Percentiles rank a stretch among this genome's conserved stretches.
Evolutionary conservation across 805 yeast species (phyloP).

Genomic region (Candida xiaguanensis): DNA sequence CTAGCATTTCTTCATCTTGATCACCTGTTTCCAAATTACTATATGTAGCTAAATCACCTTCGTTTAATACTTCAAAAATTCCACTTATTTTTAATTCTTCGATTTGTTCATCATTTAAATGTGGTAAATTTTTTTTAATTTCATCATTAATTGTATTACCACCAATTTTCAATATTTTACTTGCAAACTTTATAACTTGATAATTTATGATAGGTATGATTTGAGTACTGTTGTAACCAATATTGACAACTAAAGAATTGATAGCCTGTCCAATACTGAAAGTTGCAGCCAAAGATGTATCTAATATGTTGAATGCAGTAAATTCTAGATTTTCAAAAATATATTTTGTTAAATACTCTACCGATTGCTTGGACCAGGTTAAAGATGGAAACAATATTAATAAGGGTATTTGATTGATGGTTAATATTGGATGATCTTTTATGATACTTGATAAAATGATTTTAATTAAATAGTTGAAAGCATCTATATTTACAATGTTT

Average conservation of each 20-base stretch:
- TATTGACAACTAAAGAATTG: constrained; percentile 72
- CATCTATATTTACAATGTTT: constrained; percentile 61
- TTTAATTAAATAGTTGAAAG: constrained; percentile 61
- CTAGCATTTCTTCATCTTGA: constrained; percentile 58
- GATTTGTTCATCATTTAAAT: constrained; percentile 53
- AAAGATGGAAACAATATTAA: constrained; percentile 58
- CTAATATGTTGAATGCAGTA: constrained; percentile 68
- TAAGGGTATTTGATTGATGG: constrained; percentile 68
- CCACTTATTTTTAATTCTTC: constrained; percentile 71
- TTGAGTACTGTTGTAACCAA: constrained; percentile 75
- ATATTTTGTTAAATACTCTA: constrained; percentile 71
- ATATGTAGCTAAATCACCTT: constrained; percentile 59
- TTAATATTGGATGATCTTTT: constrained; percentile 37
- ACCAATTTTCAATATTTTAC: constrained; percentile 51
- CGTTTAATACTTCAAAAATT: constrained; percentile 76
- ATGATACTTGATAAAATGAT: constrained; percentile 38
- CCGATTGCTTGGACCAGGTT: constrained; percentile 62
- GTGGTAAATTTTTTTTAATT: constrained; percentile 54
- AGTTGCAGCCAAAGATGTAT: constrained; percentile 63
- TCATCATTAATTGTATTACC: constrained; percentile 59
- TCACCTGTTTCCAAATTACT: constrained; percentile 41
- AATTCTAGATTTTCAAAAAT: constrained; percentile 71
- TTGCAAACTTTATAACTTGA: constrained; percentile 55
- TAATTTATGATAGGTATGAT: constrained; percentile 77
- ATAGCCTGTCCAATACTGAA: constrained; percentile 69